Conservation (phyloP, 208 protist species). For the Trypanosoma avium region DNA sequence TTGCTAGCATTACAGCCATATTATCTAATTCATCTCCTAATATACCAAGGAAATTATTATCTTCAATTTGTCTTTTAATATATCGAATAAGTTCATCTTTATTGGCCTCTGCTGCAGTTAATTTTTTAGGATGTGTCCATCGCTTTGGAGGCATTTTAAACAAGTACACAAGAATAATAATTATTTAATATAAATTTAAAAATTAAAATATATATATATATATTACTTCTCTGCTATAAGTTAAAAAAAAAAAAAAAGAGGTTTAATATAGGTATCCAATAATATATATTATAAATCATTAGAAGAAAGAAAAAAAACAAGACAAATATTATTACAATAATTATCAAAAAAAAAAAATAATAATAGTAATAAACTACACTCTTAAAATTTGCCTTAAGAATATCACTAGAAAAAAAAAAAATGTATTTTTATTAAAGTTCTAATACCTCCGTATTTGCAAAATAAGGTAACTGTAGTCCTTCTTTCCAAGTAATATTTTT, state of each 20-base stretch:
- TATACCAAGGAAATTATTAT: conserved; percentile 76
- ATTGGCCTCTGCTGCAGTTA: conserved; percentile 10
- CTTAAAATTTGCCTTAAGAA: too few species aligned
- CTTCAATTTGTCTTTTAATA: conserved; percentile 60
- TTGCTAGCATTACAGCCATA: conserved; percentile 59
- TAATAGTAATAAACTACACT: not conserved
- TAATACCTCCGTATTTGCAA: conserved; percentile 85
- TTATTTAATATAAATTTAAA: too few species aligned
- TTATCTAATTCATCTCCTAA: conserved; percentile 66
- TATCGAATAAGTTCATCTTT: conserved; percentile 37
- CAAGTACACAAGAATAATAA: too few species aligned
- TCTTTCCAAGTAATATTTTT: conserved; percentile 67
- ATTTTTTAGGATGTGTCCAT: conserved; percentile 33
- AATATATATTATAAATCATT: too few species aligned
- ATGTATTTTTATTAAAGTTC: conserved; percentile 31
- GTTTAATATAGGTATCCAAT: too few species aligned
- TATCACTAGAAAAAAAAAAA: too few species aligned
- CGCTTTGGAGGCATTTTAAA: conserved; percentile 59
- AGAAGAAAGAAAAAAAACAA: too few species aligned
- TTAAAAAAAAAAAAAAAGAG: not conserved
- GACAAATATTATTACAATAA: too few species aligned
- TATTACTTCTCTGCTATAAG: not conserved
- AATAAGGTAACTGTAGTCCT: conserved; percentile 65
- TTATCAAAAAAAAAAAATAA: too few species aligned
- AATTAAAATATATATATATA: too few species aligned